A percentile compares a stretch with the other conserved stretches of the same genome.
These are phyloP conservation scores for Peniophora sp. DNA, from an alignment of 1,284 basidiomycete genomes.

Conservation along the genomic window DNA sequence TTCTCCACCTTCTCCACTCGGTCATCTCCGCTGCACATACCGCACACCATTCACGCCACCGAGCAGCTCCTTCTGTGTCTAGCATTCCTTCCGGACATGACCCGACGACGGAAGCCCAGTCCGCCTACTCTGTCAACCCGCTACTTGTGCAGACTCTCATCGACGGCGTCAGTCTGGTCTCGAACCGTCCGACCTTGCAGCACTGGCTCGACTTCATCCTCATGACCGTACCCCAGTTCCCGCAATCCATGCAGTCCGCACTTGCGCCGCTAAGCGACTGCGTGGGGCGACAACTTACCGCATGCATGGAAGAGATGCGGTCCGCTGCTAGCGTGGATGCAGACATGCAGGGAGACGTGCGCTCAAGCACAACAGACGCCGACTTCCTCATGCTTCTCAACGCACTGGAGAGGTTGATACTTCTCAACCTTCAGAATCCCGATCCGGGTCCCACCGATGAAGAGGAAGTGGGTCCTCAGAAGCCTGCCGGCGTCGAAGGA, in stretches of 20 bases:
- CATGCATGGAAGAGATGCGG: slow-evolving; percentile 49
- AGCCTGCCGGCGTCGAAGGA: slow-evolving; percentile 37
- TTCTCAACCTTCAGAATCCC: slow-evolving; percentile 50
- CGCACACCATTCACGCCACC: slow-evolving; percentile 16
- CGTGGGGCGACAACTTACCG: slow-evolving; percentile 68
- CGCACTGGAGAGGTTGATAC: slow-evolving; percentile 72
- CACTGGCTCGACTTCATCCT: slow-evolving; percentile 97
- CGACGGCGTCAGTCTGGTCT: slow-evolving; percentile 65
- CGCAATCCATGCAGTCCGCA: slow-evolving; percentile 56
- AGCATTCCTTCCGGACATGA: neutral
- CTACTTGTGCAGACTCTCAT: slow-evolving; percentile 73
- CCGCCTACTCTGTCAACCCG: slow-evolving; percentile 47
- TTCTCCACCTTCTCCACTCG: slow-evolving; percentile 87
- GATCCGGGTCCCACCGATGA: slow-evolving; percentile 51
- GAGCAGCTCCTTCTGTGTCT: slow-evolving; percentile 11
- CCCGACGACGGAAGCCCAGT: slow-evolving; percentile 9
- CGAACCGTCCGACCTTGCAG: slow-evolving; percentile 77
- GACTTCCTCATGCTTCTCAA: slow-evolving; percentile 82
- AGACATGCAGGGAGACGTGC: slow-evolving; percentile 27
- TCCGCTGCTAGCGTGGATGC: slow-evolving; percentile 22
- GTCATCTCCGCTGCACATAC: slow-evolving; percentile 49
- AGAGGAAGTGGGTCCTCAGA: slow-evolving; percentile 45
- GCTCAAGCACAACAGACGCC: slow-evolving; percentile 60
- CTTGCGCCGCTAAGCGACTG: slow-evolving; percentile 79
- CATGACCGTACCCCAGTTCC: slow-evolving; percentile 82